phyloP scores from a whole-genome alignment of 805 yeast genomes.

The Candida ovalis region DNA sequence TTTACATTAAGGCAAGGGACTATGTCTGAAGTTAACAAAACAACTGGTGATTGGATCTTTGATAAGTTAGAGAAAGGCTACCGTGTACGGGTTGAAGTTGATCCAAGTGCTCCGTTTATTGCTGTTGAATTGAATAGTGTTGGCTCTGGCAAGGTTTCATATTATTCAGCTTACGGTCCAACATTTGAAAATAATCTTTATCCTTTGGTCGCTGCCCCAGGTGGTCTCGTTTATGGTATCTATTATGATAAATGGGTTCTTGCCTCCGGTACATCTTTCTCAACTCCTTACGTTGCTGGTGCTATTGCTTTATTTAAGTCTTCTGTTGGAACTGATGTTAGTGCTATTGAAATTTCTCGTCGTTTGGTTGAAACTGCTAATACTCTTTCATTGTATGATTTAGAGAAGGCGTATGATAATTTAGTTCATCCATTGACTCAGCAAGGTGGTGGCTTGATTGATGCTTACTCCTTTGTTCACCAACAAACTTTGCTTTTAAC shows the following conservation, averaged over 20 bases:
- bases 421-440: neutral
- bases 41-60: constrained; percentile 7
- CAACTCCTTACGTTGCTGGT: constrained; percentile 19
- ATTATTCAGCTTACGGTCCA: constrained; percentile 20
- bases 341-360: constrained; percentile 1
- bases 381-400: neutral
- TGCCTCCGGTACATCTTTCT: constrained; percentile 18
- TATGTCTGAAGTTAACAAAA: constrained; percentile 2
- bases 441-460: neutral
- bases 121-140: neutral
- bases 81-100: neutral
- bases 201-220: constrained; percentile 21
- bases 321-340: constrained; percentile 2
- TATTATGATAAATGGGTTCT: constrained; percentile 5
- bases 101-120: neutral
- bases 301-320: constrained; percentile 13
- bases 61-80: constrained; percentile 3
- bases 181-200: constrained; percentile 17
- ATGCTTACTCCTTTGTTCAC: too few relatives aligned
- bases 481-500: neutral
- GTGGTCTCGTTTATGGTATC: constrained; percentile 16
- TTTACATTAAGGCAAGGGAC: neutral
- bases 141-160: constrained; percentile 12
- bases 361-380: neutral
- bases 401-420: neutral